phyloP scores from a whole-genome alignment of 805 yeast species.

The Candida nitratophila region DNA sequence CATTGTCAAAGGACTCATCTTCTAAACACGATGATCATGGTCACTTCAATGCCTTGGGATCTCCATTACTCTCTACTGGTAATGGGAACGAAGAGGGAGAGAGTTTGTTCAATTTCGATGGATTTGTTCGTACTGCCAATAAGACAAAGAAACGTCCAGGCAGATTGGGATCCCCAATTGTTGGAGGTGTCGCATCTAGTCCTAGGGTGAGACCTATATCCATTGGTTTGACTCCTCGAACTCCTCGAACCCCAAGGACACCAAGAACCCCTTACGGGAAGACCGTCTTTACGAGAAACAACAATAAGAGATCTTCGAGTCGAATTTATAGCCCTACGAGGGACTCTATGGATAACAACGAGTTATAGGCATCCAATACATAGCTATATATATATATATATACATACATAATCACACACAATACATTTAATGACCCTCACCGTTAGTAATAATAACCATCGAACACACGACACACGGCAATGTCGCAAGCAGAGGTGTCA shows the following conservation, averaged over 20 bases:
- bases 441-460: not conserved
- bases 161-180: constrained; percentile 14
- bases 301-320: constrained; percentile 10
- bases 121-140: constrained; percentile 30
- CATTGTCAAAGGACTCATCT: not conserved
- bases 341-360: not conserved
- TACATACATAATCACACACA: too few relatives aligned
- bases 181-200: constrained; percentile 12
- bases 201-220: constrained; percentile 8
- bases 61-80: constrained; percentile 7
- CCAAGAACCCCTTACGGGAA: constrained; percentile 15
- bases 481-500: too few relatives aligned
- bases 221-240: constrained; percentile 12
- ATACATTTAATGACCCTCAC: too few relatives aligned
- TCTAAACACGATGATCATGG: not conserved
- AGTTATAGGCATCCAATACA: not conserved
- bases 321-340: constrained; percentile 4
- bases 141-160: constrained; percentile 27
- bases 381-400: not conserved
- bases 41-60: constrained; percentile 13
- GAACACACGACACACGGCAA: not conserved
- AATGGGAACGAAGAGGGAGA: constrained; percentile 25
- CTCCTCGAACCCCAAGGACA: constrained; percentile 19
- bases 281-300: constrained; percentile 9
- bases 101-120: constrained; percentile 39